Base-by-base conservation (phyloP, 2,329 filamentous ascomycete genomes). In the Aspergillus melleus region DNA sequence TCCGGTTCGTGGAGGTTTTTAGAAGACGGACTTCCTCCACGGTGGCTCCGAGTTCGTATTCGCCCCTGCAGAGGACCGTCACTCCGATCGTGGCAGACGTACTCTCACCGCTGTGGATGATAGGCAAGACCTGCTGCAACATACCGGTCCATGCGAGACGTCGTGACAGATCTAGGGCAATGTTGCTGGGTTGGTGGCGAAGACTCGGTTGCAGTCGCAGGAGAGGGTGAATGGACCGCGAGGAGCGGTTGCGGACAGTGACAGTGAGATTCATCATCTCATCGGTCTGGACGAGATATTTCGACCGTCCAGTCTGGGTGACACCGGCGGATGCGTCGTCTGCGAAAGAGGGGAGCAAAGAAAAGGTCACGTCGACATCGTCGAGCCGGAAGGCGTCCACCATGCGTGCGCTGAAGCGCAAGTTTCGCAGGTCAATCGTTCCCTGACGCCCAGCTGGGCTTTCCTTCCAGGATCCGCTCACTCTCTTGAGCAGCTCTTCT, bases 131-230 rank as follows among this genome's bases (percentile, higher is more conserved):
- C 69, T 88, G 88, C 76, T 97, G 93, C 59, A 96, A 76, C 30
- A 90, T 88, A 1, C 93, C 93, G 64, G 92, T 94, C 88, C 91
- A 95, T 1, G 88, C 88, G 56, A 96, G 84, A 64, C 92, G 91
- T 70, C 91, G 88, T 47, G 90, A 90, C 58, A 94, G 86, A 72
- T 96, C 93, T 16, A 96, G 84, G 2, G 91, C 90, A 14, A 90
- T 81, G 61, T 86, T 87, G 54, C 85, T 82, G 0, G 90, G 85
- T 16, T 93, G 86, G 69, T 92, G 86, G 49, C 90, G 85, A 16
- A 96, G 83, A 54, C 88, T 85, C 0, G 93, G 92, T 73, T 93
- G 86, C 14, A 96, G 78, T 42, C 93, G 85, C 47, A 96, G 79
- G 0, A 96, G 80, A 0, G 91, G 88, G 49, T 86, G 83, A 36